A percentile compares a stretch with the other conserved stretches of the same genome.
Conservation (phyloP, 495 filamentous ascomycete species). For the Letharia columbiana region DNA sequence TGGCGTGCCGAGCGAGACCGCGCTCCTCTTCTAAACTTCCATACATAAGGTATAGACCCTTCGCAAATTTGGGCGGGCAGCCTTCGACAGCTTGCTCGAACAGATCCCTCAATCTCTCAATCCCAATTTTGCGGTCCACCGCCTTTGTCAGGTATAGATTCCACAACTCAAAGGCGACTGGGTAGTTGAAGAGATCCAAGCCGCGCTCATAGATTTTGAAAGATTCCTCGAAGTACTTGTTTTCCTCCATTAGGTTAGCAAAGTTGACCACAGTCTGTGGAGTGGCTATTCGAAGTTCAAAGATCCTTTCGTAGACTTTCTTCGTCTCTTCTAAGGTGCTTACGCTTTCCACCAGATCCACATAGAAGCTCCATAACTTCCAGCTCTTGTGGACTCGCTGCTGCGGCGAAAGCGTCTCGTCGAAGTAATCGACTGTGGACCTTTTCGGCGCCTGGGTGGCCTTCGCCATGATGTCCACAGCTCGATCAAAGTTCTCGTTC, state of each 20-base stretch:
- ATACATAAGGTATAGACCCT: conserved; percentile 95
- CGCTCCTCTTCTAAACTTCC: conserved; percentile 95
- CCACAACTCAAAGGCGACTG: conserved; percentile 97
- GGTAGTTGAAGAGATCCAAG: conserved; percentile 92
- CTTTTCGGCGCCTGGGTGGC: conserved; percentile 91
- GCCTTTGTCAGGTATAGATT: conserved; percentile 97
- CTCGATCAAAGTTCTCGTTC: conserved; percentile 90
- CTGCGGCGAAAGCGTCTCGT: conserved; percentile 87
- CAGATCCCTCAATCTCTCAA: conserved; percentile 88
- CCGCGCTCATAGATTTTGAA: conserved; percentile 98
- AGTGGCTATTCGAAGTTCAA: conserved; percentile 95
- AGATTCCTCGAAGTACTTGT: conserved; percentile 92
- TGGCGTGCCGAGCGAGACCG: conserved; percentile 90
- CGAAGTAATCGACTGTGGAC: conserved; percentile 95
- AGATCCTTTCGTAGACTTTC: conserved; percentile 93
- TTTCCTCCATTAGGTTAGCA: conserved; percentile 90
- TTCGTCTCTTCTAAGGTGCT: conserved; percentile 84
- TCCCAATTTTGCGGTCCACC: conserved; percentile 86
- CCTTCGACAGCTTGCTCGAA: conserved; percentile 97
- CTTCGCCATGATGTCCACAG: conserved; percentile 92
- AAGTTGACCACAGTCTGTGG: conserved; percentile 98
- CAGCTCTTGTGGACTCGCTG: conserved; percentile 98
- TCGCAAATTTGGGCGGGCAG: conserved; percentile 92
- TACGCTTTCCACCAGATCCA: conserved; percentile 94
- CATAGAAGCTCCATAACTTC: conserved; percentile 99